A percentile compares a stretch with the other conserved stretches of the same genome.
Evolutionary conservation across 345 rosid genomes (phyloP).

Genomic region (Ailanthus altissimus): DNA sequence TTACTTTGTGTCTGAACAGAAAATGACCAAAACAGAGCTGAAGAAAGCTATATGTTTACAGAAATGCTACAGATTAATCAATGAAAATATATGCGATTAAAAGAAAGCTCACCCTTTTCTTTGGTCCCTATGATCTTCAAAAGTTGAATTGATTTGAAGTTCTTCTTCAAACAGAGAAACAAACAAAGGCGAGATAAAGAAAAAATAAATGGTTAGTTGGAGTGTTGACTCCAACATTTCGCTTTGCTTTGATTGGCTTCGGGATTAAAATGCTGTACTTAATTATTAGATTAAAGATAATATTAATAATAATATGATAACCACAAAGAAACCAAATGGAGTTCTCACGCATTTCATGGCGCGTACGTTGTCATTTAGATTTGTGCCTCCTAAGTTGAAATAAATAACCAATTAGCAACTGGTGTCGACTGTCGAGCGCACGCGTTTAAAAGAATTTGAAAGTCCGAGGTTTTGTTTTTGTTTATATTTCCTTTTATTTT

Average conservation of each 20-base stretch:
- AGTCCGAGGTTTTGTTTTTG: too few species aligned
- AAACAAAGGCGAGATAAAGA: background rate
- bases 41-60: conserved; percentile 16
- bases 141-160: background rate
- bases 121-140: conserved; percentile 7
- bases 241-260: too few species aligned
- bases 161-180: background rate
- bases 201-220: background rate
- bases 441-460: background rate
- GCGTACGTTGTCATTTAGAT: background rate
- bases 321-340: too few species aligned
- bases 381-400: background rate
- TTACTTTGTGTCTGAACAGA: conserved; percentile 9
- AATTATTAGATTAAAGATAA: too few species aligned
- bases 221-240: background rate
- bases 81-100: conserved; percentile 11
- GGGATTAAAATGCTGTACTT: background rate
- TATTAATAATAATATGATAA: too few species aligned
- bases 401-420: too few species aligned
- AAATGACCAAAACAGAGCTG: conserved; percentile 18
- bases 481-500: too few species aligned
- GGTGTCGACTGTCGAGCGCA: background rate
- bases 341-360: conserved; percentile 4
- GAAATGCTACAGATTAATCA: conserved; percentile 11
- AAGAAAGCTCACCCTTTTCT: conserved; percentile 2